Evolutionary conservation across 352 stramenopile genomes (phyloP).

Genomic region (Aphanomyces stellatus): DNA sequence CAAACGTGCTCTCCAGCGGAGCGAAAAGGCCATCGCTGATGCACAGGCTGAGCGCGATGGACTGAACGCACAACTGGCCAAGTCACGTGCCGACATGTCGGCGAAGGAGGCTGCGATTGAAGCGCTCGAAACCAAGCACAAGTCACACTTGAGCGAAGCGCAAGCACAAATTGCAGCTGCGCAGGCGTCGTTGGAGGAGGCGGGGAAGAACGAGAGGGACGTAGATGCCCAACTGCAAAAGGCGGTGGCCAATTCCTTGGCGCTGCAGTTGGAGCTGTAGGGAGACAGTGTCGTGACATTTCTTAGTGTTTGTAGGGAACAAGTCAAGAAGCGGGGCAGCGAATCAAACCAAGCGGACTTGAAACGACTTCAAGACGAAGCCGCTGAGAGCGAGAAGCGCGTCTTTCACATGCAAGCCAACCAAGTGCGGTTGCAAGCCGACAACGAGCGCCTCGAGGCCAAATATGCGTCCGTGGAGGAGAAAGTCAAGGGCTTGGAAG

Average conservation of each 20-base stretch:
- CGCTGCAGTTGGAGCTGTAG: slow-evolving; percentile 12
- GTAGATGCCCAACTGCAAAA: slow-evolving; percentile 9
- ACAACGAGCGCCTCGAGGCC: slow-evolving; percentile 19
- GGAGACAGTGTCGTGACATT: not conserved
- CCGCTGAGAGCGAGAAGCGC: slow-evolving; percentile 9
- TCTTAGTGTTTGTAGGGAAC: slow-evolving; percentile 2
- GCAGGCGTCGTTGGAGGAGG: not conserved
- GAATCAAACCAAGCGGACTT: slow-evolving; percentile 2
- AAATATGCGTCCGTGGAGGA: slow-evolving; percentile 16
- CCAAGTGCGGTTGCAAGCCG: slow-evolving; percentile 13
- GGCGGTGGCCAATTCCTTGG: not conserved
- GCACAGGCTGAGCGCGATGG: slow-evolving; percentile 1
- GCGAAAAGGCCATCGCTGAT: slow-evolving; percentile 14
- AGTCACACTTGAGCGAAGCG: not conserved
- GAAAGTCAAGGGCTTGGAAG: slow-evolving; percentile 46
- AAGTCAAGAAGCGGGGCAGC: not conserved
- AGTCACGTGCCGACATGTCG: not conserved
- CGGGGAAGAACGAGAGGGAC: not conserved
- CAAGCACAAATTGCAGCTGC: not conserved
- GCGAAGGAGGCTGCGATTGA: not conserved
- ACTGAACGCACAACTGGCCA: slow-evolving; percentile 8
- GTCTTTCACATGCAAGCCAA: slow-evolving; percentile 12
- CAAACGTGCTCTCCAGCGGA: slow-evolving; percentile 43
- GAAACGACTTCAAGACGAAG: slow-evolving; percentile 18
- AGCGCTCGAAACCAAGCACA: slow-evolving; percentile 13